Conservation (phyloP, 805 yeast species). For the Schwanniomyces polymorphus region DNA sequence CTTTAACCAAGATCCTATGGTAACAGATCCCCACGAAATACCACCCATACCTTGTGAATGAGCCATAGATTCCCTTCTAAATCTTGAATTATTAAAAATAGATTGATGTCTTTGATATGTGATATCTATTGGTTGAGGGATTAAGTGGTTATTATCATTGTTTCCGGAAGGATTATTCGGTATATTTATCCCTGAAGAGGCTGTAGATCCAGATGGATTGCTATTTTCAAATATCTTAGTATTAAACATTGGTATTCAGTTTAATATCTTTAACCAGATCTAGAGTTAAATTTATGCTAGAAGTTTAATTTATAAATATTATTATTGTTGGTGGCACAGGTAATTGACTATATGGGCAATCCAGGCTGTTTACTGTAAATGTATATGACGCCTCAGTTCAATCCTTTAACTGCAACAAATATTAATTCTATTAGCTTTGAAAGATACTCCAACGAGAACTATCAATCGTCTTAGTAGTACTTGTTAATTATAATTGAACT, state of each 20-base stretch:
- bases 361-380: not conserved
- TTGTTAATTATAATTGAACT: not conserved
- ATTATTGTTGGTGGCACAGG: not conserved
- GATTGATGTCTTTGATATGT: conserved; percentile 42
- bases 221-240: conserved; percentile 40
- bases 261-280: not conserved
- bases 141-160: conserved; percentile 6
- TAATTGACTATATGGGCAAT: not conserved
- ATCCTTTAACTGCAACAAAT: not conserved
- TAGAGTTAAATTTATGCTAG: not conserved
- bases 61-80: conserved; percentile 88
- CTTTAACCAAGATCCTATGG: conserved; percentile 93
- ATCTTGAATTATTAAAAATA: conserved; percentile 41
- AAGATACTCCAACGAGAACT: not conserved
- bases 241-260: conserved; percentile 33
- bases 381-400: not conserved
- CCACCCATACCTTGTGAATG: conserved; percentile 99
- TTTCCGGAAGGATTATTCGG: conserved; percentile 13
- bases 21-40: conserved; percentile 93
- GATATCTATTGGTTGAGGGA: conserved; percentile 46
- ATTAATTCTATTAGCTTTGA: not conserved
- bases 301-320: not conserved
- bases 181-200: conserved; percentile 28
- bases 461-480: not conserved
- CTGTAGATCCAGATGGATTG: conserved; percentile 13